Percentiles rank a stretch among this genome's conserved stretches.
Evolutionary conservation across 2,329 filamentous ascomycete genomes (phyloP).

Genomic region (Seiridium unicorne): DNA sequence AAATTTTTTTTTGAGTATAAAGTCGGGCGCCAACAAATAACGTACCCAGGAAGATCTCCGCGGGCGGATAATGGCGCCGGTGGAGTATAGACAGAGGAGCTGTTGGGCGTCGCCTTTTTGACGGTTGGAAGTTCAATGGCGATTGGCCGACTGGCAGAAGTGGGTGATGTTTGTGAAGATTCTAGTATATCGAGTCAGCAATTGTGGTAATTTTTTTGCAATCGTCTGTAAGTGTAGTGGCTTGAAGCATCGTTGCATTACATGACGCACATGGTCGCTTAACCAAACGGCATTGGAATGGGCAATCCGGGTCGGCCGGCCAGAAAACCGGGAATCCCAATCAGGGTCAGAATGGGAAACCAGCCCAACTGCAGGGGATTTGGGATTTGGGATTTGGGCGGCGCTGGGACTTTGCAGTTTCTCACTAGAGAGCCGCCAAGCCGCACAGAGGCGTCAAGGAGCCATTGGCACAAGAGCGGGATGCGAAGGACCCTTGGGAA

Average conservation of each 20-base stretch:
- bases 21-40: conserved; percentile 11
- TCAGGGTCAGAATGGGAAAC: neutral
- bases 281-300: neutral
- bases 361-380: neutral
- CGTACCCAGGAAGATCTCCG: conserved; percentile 59
- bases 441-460: neutral
- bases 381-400: neutral
- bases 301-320: neutral
- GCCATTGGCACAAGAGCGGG: neutral
- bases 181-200: conserved; percentile 19
- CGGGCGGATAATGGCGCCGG: conserved; percentile 54
- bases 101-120: conserved; percentile 33
- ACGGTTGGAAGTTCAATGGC: conserved; percentile 48
- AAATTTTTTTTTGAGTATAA: too few relatives aligned
- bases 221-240: neutral
- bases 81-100: conserved; percentile 39
- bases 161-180: conserved; percentile 18
- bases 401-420: neutral
- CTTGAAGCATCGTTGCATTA: neutral
- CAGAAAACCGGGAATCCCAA: neutral
- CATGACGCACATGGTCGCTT: conserved; percentile 3
- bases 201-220: neutral
- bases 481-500: neutral
- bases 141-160: conserved; percentile 44
- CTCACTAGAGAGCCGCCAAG: neutral